Conservation (phyloP, 75 land plant species). For the Adiantum capillusveneris region DNA sequence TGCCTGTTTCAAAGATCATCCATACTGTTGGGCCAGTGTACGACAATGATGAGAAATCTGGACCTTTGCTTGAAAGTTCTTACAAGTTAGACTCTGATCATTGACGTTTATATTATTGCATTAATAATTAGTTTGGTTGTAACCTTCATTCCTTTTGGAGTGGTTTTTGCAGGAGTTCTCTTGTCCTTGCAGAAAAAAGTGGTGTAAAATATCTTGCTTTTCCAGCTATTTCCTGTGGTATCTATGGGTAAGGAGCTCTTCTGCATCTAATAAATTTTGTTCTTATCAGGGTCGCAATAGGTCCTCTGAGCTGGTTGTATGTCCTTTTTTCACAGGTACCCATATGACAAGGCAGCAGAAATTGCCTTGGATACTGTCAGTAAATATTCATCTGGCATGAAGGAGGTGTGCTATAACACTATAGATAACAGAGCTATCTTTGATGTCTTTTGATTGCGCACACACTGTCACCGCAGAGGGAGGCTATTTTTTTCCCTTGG, state of each 20-base stretch:
- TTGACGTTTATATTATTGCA: no score
- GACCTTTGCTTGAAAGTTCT: slow-evolving; percentile 40
- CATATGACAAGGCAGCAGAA: slow-evolving; percentile 52
- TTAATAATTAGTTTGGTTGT: no score
- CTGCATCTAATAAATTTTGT: no score
- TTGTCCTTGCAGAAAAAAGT: slow-evolving; percentile 54
- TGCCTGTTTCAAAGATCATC: slow-evolving; percentile 71
- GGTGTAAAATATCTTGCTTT: slow-evolving; percentile 79
- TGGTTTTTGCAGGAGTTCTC: slow-evolving; percentile 41
- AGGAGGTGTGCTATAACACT: slow-evolving; percentile 39
- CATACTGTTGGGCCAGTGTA: slow-evolving; percentile 93
- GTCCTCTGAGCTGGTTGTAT: background rate
- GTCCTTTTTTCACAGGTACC: slow-evolving; percentile 40
- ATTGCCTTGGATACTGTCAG: slow-evolving; percentile 48
- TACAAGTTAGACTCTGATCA: slow-evolving; percentile 42
- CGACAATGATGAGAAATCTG: slow-evolving; percentile 27
- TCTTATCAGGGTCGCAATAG: background rate
- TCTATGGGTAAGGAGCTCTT: slow-evolving; percentile 49
- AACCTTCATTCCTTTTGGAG: background rate
- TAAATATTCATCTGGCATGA: slow-evolving; percentile 25
- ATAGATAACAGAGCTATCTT: no score
- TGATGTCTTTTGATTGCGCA: no score
- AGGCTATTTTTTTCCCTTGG: no score
- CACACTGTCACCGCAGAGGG: no score
- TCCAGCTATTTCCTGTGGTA: slow-evolving; percentile 92